A percentile compares a stretch with the other conserved stretches of the same genome.
Conservation (phyloP, 1,284 basidiomycete genomes). For the Trametes hirsuta region DNA sequence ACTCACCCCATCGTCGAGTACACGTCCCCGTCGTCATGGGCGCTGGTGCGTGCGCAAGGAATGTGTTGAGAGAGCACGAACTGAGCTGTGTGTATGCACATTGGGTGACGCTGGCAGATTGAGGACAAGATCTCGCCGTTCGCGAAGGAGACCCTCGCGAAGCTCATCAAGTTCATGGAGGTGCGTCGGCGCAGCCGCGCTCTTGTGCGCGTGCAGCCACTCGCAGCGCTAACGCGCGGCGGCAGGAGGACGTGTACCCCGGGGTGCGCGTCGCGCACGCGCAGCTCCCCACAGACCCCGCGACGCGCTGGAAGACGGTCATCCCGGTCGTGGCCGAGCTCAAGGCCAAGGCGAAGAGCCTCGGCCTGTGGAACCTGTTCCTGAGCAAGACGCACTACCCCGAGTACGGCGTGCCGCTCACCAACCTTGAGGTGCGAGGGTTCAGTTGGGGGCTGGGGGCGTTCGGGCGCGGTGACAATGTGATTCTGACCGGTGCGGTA, state of each 20-base stretch:
- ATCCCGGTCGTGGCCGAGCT: slow-evolving; percentile 84
- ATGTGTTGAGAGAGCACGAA: not conserved
- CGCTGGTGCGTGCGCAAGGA: slow-evolving; percentile 53
- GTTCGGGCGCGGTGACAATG: not conserved
- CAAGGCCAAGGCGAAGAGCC: slow-evolving; percentile 85
- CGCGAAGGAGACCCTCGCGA: slow-evolving; percentile 85
- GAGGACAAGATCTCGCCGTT: slow-evolving; percentile 91
- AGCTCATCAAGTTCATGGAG: slow-evolving; percentile 85
- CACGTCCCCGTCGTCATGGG: slow-evolving; percentile 82
- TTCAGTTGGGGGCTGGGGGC: not conserved
- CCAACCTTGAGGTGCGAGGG: slow-evolving; percentile 83
- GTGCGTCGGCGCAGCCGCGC: slow-evolving; percentile 40
- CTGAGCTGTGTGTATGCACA: not conserved
- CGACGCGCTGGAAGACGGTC: slow-evolving; percentile 82
- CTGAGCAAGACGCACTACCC: slow-evolving; percentile 94
- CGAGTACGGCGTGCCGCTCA: slow-evolving; percentile 83
- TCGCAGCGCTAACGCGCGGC: not conserved
- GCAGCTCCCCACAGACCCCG: slow-evolving; percentile 81
- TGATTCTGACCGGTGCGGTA: slow-evolving; percentile 35
- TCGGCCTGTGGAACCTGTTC: slow-evolving; percentile 97
- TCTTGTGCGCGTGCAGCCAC: not conserved
- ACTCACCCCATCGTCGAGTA: slow-evolving; percentile 71
- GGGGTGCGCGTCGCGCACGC: slow-evolving; percentile 79
- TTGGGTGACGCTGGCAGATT: slow-evolving; percentile 50
- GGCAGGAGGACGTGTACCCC: slow-evolving; percentile 88